A percentile compares a stretch with the other conserved stretches of the same genome.
Conservation (phyloP, 305 asterid species). For the Fraxinus platypoda region DNA sequence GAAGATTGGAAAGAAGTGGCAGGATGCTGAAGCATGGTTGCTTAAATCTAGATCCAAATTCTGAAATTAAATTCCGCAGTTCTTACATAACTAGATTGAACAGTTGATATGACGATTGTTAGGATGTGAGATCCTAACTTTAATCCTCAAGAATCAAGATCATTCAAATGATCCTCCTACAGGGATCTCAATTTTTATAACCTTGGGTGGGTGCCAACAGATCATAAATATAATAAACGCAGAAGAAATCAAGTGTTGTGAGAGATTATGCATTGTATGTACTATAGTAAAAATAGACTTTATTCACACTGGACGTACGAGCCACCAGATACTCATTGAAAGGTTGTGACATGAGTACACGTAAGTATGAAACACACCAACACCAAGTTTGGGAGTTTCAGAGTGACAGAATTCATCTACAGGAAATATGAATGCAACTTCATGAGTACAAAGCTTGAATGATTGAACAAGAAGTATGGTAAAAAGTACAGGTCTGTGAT, state of each 20-base stretch:
- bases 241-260: neutral
- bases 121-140: neutral
- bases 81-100: neutral
- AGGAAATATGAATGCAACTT: neutral
- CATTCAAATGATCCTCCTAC: neutral
- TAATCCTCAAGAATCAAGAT: neutral
- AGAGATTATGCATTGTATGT: neutral
- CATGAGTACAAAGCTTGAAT: neutral
- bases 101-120: neutral
- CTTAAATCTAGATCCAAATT: neutral
- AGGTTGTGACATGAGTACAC: neutral
- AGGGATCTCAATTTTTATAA: neutral
- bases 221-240: neutral
- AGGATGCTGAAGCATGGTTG: neutral
- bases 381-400: neutral
- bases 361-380: neutral
- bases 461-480: neutral
- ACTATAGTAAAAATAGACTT: neutral
- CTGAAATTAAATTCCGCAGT: neutral
- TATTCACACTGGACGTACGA: neutral
- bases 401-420: neutral
- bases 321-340: neutral
- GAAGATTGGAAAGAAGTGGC: neutral
- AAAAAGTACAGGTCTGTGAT: neutral
- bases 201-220: neutral